phyloP scores from a whole-genome alignment of 208 protist species.

The Phytomonas sp. region DNA sequence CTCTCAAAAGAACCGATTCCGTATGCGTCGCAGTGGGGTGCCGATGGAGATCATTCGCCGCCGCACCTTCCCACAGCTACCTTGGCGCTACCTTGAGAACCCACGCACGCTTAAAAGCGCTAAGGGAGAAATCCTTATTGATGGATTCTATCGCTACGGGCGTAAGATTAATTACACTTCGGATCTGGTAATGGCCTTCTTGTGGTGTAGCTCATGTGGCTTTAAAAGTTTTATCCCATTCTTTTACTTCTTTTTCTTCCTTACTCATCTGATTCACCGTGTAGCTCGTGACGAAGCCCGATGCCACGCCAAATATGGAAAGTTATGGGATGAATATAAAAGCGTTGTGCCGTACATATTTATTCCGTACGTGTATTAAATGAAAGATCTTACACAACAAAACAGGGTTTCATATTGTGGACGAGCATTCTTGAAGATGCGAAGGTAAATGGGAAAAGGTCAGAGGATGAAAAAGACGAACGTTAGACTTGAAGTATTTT shows the following conservation, averaged over 20 bases:
- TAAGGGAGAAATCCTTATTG: conserved; percentile 83
- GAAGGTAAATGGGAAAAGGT: conserved; percentile 5
- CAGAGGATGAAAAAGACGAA: conserved; percentile 1
- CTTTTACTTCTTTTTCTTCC: conserved; percentile 94
- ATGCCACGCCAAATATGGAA: conserved; percentile 89
- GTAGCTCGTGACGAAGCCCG: conserved; percentile 79
- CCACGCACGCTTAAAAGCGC: conserved; percentile 83
- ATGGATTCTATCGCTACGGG: conserved; percentile 89
- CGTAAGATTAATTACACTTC: conserved; percentile 94
- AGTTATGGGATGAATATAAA: conserved; percentile 94
- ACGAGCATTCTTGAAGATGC: background rate
- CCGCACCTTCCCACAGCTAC: conserved; percentile 90
- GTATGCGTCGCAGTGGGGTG: conserved; percentile 75
- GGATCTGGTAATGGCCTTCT: conserved; percentile 89
- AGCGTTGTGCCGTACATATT: conserved; percentile 90
- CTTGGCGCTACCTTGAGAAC: conserved; percentile 88
- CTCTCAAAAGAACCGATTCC: conserved; percentile 93
- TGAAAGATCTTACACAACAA: background rate
- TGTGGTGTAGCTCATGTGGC: conserved; percentile 89
- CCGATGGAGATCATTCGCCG: conserved; percentile 58
- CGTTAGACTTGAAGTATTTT: conserved; percentile 1
- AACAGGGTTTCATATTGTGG: background rate
- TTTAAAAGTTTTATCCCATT: conserved; percentile 89
- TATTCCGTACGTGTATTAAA: conserved; percentile 93
- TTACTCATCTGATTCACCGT: conserved; percentile 85